These are phyloP conservation scores for Euptelea pleiosperma DNA, from an alignment of 164 flowering plant species.

Conservation along the genomic window DNA sequence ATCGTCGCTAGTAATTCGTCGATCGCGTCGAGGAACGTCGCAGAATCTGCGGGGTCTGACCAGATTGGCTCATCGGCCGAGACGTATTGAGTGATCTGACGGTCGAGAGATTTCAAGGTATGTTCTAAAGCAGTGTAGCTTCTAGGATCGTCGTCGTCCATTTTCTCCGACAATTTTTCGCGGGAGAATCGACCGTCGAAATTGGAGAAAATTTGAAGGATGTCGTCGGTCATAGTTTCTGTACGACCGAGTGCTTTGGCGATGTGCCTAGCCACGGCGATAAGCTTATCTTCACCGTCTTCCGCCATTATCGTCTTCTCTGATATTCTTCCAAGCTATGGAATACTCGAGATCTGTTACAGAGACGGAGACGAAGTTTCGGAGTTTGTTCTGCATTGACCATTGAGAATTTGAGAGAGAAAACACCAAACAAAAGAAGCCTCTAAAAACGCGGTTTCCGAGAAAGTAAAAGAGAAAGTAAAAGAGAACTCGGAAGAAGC, in stretches of 20 bases:
- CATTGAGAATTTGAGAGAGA: no score
- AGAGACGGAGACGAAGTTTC: neutral
- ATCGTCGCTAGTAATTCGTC: constrained; percentile 56
- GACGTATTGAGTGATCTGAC: constrained; percentile 59
- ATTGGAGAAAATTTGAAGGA: constrained; percentile 77
- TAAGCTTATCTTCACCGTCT: constrained; percentile 78
- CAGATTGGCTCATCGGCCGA: constrained; percentile 64
- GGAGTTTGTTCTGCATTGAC: no score
- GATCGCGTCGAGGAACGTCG: constrained; percentile 66
- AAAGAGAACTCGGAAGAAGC: neutral
- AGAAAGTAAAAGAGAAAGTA: neutral
- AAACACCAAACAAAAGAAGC: no score
- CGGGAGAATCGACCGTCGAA: constrained; percentile 84
- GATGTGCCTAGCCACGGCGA: constrained; percentile 89
- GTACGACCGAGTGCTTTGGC: constrained; percentile 85
- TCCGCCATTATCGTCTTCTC: constrained; percentile 21
- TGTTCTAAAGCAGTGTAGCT: constrained; percentile 38
- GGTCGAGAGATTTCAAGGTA: constrained; percentile 46
- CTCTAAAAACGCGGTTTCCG: constrained; percentile 5
- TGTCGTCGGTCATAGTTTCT: constrained; percentile 80
- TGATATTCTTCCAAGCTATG: neutral
- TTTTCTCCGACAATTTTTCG: constrained; percentile 54
- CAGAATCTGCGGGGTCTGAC: constrained; percentile 66
- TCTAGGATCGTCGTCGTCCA: constrained; percentile 27
- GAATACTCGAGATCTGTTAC: neutral